A percentile compares a stretch with the other conserved stretches of the same genome.
These are phyloP conservation scores for Alternaria dauci DNA, from an alignment of 2,329 filamentous ascomycete genomes.

Conservation along the genomic window DNA sequence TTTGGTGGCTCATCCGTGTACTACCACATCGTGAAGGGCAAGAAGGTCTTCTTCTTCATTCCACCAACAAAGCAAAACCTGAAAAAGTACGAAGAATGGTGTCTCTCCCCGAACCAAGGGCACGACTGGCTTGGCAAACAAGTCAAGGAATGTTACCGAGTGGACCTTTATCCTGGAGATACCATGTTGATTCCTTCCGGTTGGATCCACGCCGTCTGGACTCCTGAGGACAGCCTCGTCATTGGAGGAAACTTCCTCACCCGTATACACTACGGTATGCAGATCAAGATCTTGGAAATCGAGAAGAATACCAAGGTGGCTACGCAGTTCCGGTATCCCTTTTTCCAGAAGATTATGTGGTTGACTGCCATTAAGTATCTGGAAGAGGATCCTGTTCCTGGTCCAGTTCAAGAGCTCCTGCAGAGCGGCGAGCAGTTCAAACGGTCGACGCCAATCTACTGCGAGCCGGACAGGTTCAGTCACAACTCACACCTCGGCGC, in stretches of 20 bases:
- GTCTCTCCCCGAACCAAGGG: conserved; percentile 71
- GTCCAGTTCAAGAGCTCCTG: conserved; percentile 63
- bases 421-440: conserved; percentile 64
- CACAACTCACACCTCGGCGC: conserved; percentile 61
- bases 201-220: conserved; percentile 78
- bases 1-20: conserved; percentile 76
- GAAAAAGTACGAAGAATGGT: conserved; percentile 76
- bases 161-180: conserved; percentile 71
- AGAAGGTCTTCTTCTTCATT: conserved; percentile 76
- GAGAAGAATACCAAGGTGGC: conserved; percentile 73
- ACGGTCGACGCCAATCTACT: conserved; percentile 65
- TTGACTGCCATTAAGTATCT: conserved; percentile 71
- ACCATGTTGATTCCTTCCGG: conserved; percentile 76
- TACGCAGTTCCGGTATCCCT: conserved; percentile 71
- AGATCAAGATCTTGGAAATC: conserved; percentile 70
- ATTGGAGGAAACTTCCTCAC: conserved; percentile 77
- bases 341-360: conserved; percentile 76
- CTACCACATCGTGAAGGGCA: conserved; percentile 73
- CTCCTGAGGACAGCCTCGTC: conserved; percentile 72
- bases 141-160: conserved; percentile 72
- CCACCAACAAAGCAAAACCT: conserved; percentile 72
- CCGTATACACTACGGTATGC: conserved; percentile 70
- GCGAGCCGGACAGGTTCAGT: conserved; percentile 64
- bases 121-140: conserved; percentile 70
- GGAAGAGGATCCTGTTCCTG: conserved; percentile 69